Evolutionary conservation across 352 stramenopile species (phyloP).

Genomic region (Pythium oligandrum): DNA sequence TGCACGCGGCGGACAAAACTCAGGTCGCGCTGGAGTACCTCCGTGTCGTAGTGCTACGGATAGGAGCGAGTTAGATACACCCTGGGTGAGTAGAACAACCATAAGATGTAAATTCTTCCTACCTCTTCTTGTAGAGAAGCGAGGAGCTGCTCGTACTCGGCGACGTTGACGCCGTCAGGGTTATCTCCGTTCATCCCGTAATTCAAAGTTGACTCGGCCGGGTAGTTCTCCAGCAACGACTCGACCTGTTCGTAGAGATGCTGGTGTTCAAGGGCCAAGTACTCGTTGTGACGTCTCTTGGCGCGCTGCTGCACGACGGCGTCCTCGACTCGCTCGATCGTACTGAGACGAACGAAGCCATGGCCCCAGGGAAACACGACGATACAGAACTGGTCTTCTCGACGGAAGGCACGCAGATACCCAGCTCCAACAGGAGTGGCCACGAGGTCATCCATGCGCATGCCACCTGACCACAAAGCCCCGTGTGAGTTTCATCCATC

Average conservation of each 20-base stretch:
- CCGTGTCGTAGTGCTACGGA: slow-evolving; percentile 40
- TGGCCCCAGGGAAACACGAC: slow-evolving; percentile 73
- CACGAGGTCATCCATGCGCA: slow-evolving; percentile 56
- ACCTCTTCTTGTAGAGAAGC: slow-evolving; percentile 44
- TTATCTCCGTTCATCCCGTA: slow-evolving; percentile 10
- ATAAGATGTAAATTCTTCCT: slow-evolving; percentile 4
- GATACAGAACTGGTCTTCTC: slow-evolving; percentile 54
- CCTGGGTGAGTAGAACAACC: too few relatives aligned
- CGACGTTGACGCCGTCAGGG: slow-evolving; percentile 16
- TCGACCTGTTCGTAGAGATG: slow-evolving; percentile 68
- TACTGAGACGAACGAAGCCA: slow-evolving; percentile 56
- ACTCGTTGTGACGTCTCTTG: slow-evolving; percentile 19
- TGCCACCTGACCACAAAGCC: slow-evolving; percentile 12
- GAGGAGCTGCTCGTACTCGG: slow-evolving; percentile 47
- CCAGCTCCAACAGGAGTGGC: slow-evolving; percentile 53
- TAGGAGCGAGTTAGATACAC: background rate
- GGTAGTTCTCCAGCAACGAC: slow-evolving; percentile 45
- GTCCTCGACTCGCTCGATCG: slow-evolving; percentile 29
- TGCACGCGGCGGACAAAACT: slow-evolving; percentile 60
- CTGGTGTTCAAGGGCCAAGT: slow-evolving; percentile 56
- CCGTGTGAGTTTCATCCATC: background rate
- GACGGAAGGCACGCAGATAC: slow-evolving; percentile 55
- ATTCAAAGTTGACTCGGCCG: slow-evolving; percentile 5
- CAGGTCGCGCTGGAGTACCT: slow-evolving; percentile 41
- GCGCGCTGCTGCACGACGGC: slow-evolving; percentile 21